Evolutionary conservation across 441 rosid species (phyloP).

Genomic region (Lepidium campestre): DNA sequence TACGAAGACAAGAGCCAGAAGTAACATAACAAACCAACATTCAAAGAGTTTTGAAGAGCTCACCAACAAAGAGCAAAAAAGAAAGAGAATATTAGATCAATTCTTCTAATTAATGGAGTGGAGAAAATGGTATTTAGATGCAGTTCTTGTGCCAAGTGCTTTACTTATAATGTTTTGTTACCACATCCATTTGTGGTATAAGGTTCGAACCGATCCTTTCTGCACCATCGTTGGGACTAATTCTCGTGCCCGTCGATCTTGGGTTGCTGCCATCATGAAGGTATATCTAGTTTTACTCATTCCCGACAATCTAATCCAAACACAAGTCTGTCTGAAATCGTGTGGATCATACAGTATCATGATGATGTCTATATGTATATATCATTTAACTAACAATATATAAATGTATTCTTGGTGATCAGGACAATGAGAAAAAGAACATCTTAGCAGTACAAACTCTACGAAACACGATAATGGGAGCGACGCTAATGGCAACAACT

Average conservation of each 20-base stretch:
- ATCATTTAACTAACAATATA: background rate
- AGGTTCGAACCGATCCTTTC: conserved; percentile 67
- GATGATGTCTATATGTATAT: background rate
- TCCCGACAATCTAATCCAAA: no score
- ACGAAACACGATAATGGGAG: conserved; percentile 87
- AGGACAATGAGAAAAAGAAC: conserved; percentile 96
- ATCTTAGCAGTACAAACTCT: conserved; percentile 79
- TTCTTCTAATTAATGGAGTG: conserved; percentile 72
- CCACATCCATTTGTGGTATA: conserved; percentile 68
- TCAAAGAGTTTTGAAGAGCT: conserved; percentile 12
- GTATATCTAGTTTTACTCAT: conserved; percentile 18
- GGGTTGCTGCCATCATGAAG: conserved; percentile 88
- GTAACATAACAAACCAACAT: background rate
- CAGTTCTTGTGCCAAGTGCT: conserved; percentile 63
- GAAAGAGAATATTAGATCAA: conserved; percentile 6
- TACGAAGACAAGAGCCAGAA: conserved; percentile 1
- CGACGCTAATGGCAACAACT: conserved; percentile 89
- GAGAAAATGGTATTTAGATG: conserved; percentile 66
- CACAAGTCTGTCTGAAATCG: no score
- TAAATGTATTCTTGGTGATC: conserved; percentile 9
- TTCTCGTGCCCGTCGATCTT: conserved; percentile 52
- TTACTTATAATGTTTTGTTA: conserved; percentile 40
- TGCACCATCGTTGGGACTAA: conserved; percentile 77
- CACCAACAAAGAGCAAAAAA: background rate
- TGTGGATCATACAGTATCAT: background rate